phyloP scores from a whole-genome alignment of 1,139 yeast species.

The Pneumocystis oryctolagi region DNA sequence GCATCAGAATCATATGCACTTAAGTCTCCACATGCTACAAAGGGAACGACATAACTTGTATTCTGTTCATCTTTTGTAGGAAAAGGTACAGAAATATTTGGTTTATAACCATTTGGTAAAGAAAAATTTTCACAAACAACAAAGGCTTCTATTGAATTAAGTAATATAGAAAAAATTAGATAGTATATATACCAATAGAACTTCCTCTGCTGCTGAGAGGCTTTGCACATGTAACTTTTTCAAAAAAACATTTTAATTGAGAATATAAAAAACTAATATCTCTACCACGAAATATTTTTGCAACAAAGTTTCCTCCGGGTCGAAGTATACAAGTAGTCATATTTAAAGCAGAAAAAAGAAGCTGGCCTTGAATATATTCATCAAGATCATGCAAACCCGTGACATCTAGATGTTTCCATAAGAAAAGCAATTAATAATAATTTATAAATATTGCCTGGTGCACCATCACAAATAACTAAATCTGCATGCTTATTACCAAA shows the following conservation, averaged over 20 bases:
- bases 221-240: constrained; percentile 80
- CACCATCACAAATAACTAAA: constrained; percentile 49
- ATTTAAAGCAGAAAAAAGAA: constrained; percentile 78
- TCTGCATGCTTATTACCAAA: constrained; percentile 91
- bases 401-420: constrained; percentile 96
- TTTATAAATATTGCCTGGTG: background rate
- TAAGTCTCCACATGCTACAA: background rate
- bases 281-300: constrained; percentile 88
- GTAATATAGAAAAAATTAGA: background rate
- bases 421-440: constrained; percentile 1
- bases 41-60: background rate
- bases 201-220: constrained; percentile 92
- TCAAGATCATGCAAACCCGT: constrained; percentile 94
- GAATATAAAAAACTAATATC: constrained; percentile 85
- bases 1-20: background rate
- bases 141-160: constrained; percentile 55
- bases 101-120: constrained; percentile 30
- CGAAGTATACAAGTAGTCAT: constrained; percentile 74
- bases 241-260: constrained; percentile 72
- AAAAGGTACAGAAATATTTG: constrained; percentile 11
- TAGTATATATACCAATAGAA: constrained; percentile 26
- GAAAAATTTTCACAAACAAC: constrained; percentile 78
- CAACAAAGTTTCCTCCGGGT: constrained; percentile 86
- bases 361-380: constrained; percentile 90
- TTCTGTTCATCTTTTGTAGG: background rate